Conservation (phyloP, 2,329 filamentous ascomycete genomes). For the Coniochaeta ligniaria region DNA sequence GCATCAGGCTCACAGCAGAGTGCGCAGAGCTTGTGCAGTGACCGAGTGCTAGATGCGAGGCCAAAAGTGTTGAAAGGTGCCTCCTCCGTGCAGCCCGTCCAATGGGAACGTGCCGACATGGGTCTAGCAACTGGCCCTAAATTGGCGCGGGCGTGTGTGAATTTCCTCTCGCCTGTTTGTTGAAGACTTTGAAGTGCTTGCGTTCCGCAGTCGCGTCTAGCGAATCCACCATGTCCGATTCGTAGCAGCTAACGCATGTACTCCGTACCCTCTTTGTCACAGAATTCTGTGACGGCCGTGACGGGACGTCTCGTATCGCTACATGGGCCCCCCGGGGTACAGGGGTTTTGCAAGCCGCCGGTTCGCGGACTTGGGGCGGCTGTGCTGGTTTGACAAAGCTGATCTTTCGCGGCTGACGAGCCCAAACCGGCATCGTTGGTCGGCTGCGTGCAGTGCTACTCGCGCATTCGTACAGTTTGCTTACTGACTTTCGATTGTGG, state of each 20-base stretch:
- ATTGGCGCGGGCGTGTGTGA: conserved; percentile 1
- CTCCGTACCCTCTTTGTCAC: neutral
- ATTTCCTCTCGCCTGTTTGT: neutral
- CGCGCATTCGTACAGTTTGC: neutral
- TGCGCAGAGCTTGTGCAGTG: neutral
- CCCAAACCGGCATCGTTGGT: neutral
- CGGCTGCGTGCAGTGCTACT: neutral
- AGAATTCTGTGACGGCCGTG: neutral
- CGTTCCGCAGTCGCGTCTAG: neutral
- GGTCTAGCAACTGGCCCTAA: neutral
- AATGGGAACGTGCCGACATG: neutral
- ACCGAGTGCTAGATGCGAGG: neutral
- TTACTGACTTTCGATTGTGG: neutral
- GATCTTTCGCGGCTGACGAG: neutral
- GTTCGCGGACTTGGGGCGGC: neutral
- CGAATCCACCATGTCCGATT: neutral
- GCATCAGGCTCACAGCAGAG: neutral
- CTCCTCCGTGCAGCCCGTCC: neutral
- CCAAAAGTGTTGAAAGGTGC: neutral
- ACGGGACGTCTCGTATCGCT: neutral
- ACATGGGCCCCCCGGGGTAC: neutral
- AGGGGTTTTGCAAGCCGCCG: neutral
- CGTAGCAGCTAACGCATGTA: conserved; percentile 2
- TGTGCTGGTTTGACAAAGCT: conserved; percentile 2
- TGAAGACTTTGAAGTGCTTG: neutral